Evolutionary conservation across 2,329 filamentous ascomycete genomes (phyloP), one percentile per base, ranked within the genome.

Genomic region (Colletotrichum echinochloae): DNA sequence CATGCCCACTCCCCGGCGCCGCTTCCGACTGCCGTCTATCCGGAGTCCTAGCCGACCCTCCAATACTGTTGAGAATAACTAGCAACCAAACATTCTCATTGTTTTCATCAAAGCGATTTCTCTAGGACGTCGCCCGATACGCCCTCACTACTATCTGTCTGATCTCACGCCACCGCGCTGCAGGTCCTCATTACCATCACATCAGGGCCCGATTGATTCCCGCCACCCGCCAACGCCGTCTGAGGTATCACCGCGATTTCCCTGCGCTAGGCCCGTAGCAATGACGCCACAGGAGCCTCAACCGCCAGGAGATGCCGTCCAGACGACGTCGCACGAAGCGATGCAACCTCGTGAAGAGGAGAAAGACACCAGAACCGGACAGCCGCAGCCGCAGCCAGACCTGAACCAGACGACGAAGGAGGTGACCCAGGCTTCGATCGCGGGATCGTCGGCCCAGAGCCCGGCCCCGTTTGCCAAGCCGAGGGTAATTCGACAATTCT

Each of bases 401-500:
- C 48, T 7, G 3, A 23, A n/a, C 23, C 14, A 51, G 39, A 18
- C 49, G 14, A 63, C 41, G n/a, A 23, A 66, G n/a, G 41, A 55
- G 26, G 51, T 9, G 11, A 46, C 56, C 9, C 26, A 44, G 28
- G 14, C 30, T 20, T 61, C 63, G 6, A 16, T 11, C 35, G 16
- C 44, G 65, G 63, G 26, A 61, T 44, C 49, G 44, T 61, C 66
- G 66, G 66, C 49, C 49, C 66, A 61, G 23, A 23, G 46, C 6
- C 66, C 66, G 66, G 28, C n/a, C 8, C 41, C 30, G 6, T 30
- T 56, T 26, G 26, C 44, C 18, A 35, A 55, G 60, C 64, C 69
- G 60, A 75, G 52, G 16, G 39, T 59, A n/a, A 26, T 67, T 16
- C 54, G 46, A 30, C 65, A 51, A 20, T 84, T 85, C 70, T 89